Percentiles rank a stretch among this genome's conserved stretches.
These are phyloP conservation scores for Aspergillus hancockii DNA, from an alignment of 495 filamentous ascomycete species.

Conservation along the genomic window DNA sequence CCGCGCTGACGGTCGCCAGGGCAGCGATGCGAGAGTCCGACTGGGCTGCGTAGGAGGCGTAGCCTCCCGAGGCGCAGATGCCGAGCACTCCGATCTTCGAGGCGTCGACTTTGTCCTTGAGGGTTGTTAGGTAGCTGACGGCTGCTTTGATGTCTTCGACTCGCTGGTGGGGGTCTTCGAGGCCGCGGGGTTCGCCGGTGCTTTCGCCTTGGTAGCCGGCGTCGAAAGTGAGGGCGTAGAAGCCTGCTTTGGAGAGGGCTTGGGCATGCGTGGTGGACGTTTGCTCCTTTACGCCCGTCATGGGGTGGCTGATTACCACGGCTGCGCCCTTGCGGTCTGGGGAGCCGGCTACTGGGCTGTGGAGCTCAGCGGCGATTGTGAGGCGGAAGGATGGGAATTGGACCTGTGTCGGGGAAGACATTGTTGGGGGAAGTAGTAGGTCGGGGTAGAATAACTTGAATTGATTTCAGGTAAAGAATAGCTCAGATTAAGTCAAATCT, in stretches of 20 bases:
- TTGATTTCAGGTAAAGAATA: background rate
- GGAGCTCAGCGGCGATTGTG: slow-evolving; percentile 20
- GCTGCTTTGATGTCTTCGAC: slow-evolving; percentile 40
- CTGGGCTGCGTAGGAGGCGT: slow-evolving; percentile 35
- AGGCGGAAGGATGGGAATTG: slow-evolving; percentile 19
- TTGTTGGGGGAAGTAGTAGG: slow-evolving; percentile 1
- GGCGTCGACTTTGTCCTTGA: slow-evolving; percentile 26
- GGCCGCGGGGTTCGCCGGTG: slow-evolving; percentile 32
- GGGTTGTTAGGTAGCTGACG: slow-evolving; percentile 35
- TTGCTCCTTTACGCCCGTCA: slow-evolving; percentile 42
- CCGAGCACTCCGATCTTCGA: slow-evolving; percentile 40
- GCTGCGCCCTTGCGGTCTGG: slow-evolving; percentile 29
- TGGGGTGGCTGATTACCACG: slow-evolving; percentile 38
- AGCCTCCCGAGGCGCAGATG: slow-evolving; percentile 43
- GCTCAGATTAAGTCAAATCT: background rate
- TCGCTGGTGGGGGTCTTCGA: slow-evolving; percentile 41
- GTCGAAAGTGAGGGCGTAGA: slow-evolving; percentile 37
- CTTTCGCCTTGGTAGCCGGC: slow-evolving; percentile 41
- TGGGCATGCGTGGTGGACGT: slow-evolving; percentile 31
- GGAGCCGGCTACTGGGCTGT: slow-evolving; percentile 16
- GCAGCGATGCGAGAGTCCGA: slow-evolving; percentile 42
- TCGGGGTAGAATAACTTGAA: background rate
- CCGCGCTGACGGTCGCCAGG: slow-evolving; percentile 32
- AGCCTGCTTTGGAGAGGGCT: slow-evolving; percentile 31
- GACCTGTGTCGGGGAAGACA: slow-evolving; percentile 21